phyloP scores from a whole-genome alignment of 495 filamentous ascomycete species.

The Entonaema liquescens region DNA sequence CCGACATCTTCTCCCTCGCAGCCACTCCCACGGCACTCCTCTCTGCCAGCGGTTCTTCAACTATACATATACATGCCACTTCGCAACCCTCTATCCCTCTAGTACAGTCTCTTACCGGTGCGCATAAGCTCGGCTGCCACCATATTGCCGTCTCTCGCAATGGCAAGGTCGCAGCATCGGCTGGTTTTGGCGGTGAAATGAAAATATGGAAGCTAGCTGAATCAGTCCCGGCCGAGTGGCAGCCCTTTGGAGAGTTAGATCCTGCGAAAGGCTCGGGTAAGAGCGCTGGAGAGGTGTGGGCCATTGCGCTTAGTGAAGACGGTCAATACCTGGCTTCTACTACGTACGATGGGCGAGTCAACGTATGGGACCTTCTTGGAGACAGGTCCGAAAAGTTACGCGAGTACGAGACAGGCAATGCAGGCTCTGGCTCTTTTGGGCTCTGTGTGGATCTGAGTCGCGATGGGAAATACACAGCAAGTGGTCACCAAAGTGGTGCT shows the following conservation, averaged over 20 bases:
- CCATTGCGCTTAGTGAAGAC: constrained; percentile 81
- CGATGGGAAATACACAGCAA: constrained; percentile 87
- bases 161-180: constrained; percentile 77
- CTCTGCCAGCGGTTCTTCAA: constrained; percentile 83
- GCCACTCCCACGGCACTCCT: constrained; percentile 79
- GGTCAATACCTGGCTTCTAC: constrained; percentile 84
- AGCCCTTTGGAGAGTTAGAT: constrained; percentile 48
- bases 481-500: constrained; percentile 91
- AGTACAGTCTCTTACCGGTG: constrained; percentile 74
- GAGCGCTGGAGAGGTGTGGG: constrained; percentile 79
- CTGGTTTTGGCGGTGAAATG: constrained; percentile 86
- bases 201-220: constrained; percentile 75
- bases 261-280: constrained; percentile 44
- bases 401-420: constrained; percentile 89
- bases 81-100: constrained; percentile 74
- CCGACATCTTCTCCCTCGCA: constrained; percentile 89
- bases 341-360: constrained; percentile 83
- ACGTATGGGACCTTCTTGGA: constrained; percentile 79
- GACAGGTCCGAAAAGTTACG: constrained; percentile 65
- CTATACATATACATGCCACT: constrained; percentile 79
- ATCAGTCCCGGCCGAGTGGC: constrained; percentile 58
- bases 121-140: constrained; percentile 88
- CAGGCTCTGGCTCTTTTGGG: constrained; percentile 71
- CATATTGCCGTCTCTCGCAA: constrained; percentile 76
- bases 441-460: constrained; percentile 80